Conservation (phyloP, 1,139 yeast species). For the Geotrichum siamense region DNA sequence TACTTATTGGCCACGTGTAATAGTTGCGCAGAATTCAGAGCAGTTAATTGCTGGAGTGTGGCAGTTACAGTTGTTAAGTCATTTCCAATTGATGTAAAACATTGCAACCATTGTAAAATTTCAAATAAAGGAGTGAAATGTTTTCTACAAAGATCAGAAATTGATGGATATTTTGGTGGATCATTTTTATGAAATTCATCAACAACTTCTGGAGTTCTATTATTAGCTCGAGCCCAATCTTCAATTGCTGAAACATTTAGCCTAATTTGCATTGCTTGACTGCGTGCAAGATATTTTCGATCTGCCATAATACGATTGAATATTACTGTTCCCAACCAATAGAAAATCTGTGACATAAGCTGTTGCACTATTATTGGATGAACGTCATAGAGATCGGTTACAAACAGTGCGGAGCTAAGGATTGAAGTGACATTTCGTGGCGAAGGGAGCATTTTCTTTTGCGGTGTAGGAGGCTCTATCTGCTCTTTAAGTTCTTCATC, state of each 20-base stretch:
- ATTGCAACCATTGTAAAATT: slow-evolving; percentile 83
- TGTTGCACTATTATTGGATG: slow-evolving; percentile 71
- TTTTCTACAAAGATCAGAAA: slow-evolving; percentile 47
- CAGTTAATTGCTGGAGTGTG: slow-evolving; percentile 39
- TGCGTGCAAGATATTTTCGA: slow-evolving; percentile 63
- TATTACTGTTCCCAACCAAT: slow-evolving; percentile 64
- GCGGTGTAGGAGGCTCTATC: slow-evolving; percentile 64
- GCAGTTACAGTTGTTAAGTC: slow-evolving; percentile 52
- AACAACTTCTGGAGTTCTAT: slow-evolving; percentile 43
- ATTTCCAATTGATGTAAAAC: slow-evolving; percentile 60
- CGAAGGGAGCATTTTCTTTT: slow-evolving; percentile 66
- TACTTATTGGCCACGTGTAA: slow-evolving; percentile 67
- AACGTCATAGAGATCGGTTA: slow-evolving; percentile 72
- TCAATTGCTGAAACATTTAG: slow-evolving; percentile 79
- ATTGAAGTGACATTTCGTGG: slow-evolving; percentile 83
- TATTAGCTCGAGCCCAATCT: slow-evolving; percentile 87
- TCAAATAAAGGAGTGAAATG: slow-evolving; percentile 73
- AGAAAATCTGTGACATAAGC: slow-evolving; percentile 68
- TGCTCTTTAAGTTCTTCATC: slow-evolving; percentile 54
- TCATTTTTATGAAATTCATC: slow-evolving; percentile 31
- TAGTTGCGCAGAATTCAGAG: slow-evolving; percentile 63
- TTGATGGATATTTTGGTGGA: slow-evolving; percentile 31
- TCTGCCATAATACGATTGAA: slow-evolving; percentile 67
- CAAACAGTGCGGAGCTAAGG: slow-evolving; percentile 80
- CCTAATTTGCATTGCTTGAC: slow-evolving; percentile 83